A percentile compares a stretch with the other conserved stretches of the same genome.
Evolutionary conservation across 2,329 filamentous ascomycete species (phyloP).

Genomic region (Teratosphaeria zuluensis): DNA sequence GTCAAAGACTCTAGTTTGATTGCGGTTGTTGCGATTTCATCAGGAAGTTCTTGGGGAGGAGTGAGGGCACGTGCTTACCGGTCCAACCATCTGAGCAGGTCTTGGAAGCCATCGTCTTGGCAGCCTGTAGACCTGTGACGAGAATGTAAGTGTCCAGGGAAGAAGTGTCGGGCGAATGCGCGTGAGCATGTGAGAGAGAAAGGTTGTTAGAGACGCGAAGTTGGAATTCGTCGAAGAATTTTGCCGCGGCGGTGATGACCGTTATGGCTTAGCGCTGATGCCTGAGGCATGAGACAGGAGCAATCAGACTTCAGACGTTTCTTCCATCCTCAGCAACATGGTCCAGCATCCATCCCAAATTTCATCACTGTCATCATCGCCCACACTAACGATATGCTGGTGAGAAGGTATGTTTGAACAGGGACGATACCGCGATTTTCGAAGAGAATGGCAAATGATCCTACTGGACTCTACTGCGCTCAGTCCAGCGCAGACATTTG

Average conservation of each 20-base stretch:
- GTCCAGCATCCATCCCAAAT: neutral
- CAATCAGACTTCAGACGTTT: neutral
- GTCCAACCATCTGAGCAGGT: neutral
- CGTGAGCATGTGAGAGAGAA: neutral
- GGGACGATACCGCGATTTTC: too few relatives aligned
- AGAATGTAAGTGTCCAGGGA: neutral
- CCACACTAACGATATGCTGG: too few relatives aligned
- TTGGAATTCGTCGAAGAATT: neutral
- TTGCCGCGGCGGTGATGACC: neutral
- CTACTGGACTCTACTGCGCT: too few relatives aligned
- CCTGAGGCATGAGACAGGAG: neutral
- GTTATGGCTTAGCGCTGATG: neutral
- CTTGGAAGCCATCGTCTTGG: neutral
- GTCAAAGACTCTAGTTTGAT: constrained; percentile 9
- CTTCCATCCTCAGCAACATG: neutral
- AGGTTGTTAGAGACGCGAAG: neutral
- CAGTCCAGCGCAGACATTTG: too few relatives aligned
- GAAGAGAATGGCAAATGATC: too few relatives aligned
- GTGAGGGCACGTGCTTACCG: neutral
- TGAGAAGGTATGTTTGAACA: too few relatives aligned
- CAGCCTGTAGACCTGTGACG: neutral
- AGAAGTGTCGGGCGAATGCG: neutral
- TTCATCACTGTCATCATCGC: neutral
- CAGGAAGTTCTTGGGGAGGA: neutral
- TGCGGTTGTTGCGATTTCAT: constrained; percentile 6